Conservation (phyloP, 306 rosid genomes). For the Hippophae rhamnoides region DNA sequence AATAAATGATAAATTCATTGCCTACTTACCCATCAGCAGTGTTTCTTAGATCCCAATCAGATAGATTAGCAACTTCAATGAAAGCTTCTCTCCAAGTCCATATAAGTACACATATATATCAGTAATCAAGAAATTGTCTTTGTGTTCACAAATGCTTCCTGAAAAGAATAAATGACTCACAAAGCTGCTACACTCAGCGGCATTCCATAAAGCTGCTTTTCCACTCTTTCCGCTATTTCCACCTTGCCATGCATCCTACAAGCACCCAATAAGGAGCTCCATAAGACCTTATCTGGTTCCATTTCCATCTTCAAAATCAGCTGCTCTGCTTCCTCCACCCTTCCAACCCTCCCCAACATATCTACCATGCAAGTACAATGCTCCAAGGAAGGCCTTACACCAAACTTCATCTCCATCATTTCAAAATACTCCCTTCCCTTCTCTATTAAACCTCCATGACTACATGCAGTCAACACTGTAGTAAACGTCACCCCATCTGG, state of each 20-base stretch:
- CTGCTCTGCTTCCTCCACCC: constrained; percentile 60
- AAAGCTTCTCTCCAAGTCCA: constrained; percentile 2
- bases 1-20: too few relatives aligned
- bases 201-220: constrained; percentile 24
- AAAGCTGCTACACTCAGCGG: constrained; percentile 12
- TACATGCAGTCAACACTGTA: constrained; percentile 41
- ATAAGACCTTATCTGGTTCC: constrained; percentile 47
- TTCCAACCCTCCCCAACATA: constrained; percentile 60
- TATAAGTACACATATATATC: neutral
- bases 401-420: constrained; percentile 44
- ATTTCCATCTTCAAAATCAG: constrained; percentile 42
- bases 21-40: constrained; percentile 1
- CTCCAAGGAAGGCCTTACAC: constrained; percentile 34
- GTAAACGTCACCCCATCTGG: constrained; percentile 51
- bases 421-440: constrained; percentile 44
- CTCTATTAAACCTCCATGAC: constrained; percentile 60
- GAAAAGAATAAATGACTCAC: constrained; percentile 12
- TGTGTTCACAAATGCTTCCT: neutral
- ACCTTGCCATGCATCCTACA: constrained; percentile 55
- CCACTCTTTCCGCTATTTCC: constrained; percentile 53
- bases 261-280: constrained; percentile 48
- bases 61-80: neutral
- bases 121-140: neutral
- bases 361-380: constrained; percentile 80
- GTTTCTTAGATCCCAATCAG: neutral